Evolutionary conservation across 495 filamentous ascomycete species (phyloP).

Genomic region (Aspergillus cavernicola): DNA sequence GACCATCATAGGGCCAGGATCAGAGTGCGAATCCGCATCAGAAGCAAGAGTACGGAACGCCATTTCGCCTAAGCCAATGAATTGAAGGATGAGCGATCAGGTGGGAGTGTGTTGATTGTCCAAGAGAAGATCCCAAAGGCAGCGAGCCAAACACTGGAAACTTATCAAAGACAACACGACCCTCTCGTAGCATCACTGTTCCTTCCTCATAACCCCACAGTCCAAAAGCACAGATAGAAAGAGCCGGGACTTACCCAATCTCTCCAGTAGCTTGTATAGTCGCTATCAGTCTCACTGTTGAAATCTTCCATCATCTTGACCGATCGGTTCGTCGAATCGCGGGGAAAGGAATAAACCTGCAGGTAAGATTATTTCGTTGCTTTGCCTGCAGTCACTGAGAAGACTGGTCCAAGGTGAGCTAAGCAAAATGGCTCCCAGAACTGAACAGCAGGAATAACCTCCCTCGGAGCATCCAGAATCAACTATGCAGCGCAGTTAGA

Average conservation of each 20-base stretch:
- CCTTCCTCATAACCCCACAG: conserved; percentile 7
- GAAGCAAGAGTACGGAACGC: neutral
- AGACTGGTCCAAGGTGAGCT: conserved; percentile 25
- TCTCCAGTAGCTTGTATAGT: conserved; percentile 98
- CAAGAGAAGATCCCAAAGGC: neutral
- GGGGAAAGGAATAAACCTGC: conserved; percentile 3
- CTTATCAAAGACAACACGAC: neutral
- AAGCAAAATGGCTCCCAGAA: conserved; percentile 27
- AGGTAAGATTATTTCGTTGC: conserved; percentile 21
- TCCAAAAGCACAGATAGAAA: neutral
- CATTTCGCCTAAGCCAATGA: conserved; percentile 5
- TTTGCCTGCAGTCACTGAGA: conserved; percentile 30
- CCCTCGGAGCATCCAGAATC: conserved; percentile 16
- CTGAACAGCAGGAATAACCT: conserved; percentile 21
- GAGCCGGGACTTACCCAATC: conserved; percentile 77
- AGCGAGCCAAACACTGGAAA: neutral
- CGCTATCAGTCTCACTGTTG: conserved; percentile 94
- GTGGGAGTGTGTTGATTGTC: neutral
- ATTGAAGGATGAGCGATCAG: neutral
- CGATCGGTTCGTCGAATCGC: neutral
- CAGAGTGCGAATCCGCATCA: neutral
- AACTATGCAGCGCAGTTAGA: neutral
- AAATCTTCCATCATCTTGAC: conserved; percentile 79
- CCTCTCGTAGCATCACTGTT: neutral
- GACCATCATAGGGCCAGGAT: neutral